A percentile compares a stretch with the other conserved stretches of the same genome.
Conservation (phyloP, 768 basidiomycete genomes). For the Pisolithus marmoratus region DNA sequence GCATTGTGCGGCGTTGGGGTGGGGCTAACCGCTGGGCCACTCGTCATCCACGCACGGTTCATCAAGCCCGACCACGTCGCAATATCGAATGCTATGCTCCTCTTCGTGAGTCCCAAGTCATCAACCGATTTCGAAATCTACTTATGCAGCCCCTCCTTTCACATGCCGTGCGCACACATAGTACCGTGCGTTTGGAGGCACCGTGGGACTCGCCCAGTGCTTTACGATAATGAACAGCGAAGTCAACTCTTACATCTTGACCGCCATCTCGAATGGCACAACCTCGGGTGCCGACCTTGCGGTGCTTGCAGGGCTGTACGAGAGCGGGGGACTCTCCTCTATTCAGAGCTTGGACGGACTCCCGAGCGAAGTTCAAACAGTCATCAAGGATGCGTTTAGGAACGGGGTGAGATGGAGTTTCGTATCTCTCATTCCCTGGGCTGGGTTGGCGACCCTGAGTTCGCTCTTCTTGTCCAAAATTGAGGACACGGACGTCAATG, state of each 20-base stretch:
- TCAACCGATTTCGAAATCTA: accelerated
- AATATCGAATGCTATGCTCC: constrained; percentile 35
- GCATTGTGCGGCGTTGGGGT: constrained; percentile 39
- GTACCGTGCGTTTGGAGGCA: constrained; percentile 48
- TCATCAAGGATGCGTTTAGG: constrained; percentile 37
- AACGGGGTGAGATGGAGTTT: constrained; percentile 40
- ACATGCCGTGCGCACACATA: constrained; percentile 10
- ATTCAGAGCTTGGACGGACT: constrained; percentile 33
- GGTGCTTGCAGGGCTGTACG: constrained; percentile 19
- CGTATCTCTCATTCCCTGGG: constrained; percentile 45
- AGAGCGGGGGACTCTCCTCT: constrained; percentile 26
- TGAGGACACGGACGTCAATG: background rate
- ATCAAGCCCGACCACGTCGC: constrained; percentile 38
- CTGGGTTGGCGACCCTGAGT: constrained; percentile 28
- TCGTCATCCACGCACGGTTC: constrained; percentile 42
- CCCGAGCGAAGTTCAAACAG: constrained; percentile 27
- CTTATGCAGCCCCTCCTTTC: background rate
- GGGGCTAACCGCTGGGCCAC: constrained; percentile 36
- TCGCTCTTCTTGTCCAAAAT: constrained; percentile 38
- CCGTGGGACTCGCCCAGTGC: constrained; percentile 49
- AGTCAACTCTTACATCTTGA: constrained; percentile 31
- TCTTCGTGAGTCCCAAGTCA: constrained; percentile 36
- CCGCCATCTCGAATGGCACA: constrained; percentile 19
- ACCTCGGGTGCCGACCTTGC: constrained; percentile 25
- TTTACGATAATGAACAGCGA: constrained; percentile 41